These are phyloP conservation scores for Metschnikowia gruessii DNA, from an alignment of 805 yeast genomes.

Conservation along the genomic window DNA sequence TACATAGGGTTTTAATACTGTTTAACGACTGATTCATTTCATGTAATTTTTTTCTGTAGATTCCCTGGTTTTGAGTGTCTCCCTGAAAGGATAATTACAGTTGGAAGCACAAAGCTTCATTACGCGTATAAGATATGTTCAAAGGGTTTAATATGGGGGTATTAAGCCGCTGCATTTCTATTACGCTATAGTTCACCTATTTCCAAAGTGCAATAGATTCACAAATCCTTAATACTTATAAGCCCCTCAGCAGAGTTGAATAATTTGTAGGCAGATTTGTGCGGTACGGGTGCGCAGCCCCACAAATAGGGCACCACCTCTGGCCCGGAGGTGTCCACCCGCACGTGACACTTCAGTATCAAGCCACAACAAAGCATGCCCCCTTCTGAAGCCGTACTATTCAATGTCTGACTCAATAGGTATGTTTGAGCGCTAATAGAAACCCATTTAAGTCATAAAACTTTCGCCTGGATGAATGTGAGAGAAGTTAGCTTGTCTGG, in stretches of 20 bases:
- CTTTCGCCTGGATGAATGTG: too few relatives aligned
- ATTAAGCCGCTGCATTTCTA: too few relatives aligned
- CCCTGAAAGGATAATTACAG: not conserved
- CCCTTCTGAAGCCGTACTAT: not conserved
- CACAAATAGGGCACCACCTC: slow-evolving; percentile 1
- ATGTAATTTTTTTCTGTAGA: slow-evolving; percentile 1
- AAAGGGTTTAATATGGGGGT: too few relatives aligned
- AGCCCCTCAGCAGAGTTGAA: not conserved
- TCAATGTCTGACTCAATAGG: slow-evolving; percentile 51
- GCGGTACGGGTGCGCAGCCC: slow-evolving; percentile 8
- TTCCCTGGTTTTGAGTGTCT: not conserved
- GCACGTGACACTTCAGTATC: slow-evolving; percentile 8
- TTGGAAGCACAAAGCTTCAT: too few relatives aligned
- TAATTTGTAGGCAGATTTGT: not conserved
- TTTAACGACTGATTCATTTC: slow-evolving; percentile 22
- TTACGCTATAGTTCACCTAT: too few relatives aligned
- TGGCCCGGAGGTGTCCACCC: slow-evolving; percentile 6
- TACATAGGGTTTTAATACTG: slow-evolving; percentile 38
- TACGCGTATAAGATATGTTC: too few relatives aligned
- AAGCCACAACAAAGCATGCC: slow-evolving; percentile 1
- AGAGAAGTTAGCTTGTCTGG: too few relatives aligned
- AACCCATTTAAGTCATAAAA: not conserved
- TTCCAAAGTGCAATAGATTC: too few relatives aligned
- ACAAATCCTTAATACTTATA: not conserved
- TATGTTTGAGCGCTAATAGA: slow-evolving; percentile 18